Evolutionary conservation across 1,139 yeast genomes (phyloP).

Genomic region (Saccharomyces hybrid): DNA sequence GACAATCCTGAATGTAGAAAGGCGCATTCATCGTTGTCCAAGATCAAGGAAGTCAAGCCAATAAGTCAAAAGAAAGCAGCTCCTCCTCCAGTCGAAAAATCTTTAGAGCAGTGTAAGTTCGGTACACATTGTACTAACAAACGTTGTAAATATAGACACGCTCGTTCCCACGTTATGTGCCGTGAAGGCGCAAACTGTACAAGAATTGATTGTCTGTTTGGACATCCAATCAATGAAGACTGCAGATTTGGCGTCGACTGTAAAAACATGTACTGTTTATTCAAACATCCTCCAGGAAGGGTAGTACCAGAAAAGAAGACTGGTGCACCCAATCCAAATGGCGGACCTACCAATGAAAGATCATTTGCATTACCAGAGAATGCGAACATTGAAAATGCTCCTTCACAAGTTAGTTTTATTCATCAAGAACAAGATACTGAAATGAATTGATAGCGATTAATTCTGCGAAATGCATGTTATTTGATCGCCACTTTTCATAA

Average conservation of each 20-base stretch:
- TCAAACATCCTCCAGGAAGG: conserved; percentile 74
- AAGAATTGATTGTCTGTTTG: conserved; percentile 72
- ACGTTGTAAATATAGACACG: conserved; percentile 79
- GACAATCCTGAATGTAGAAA: conserved; percentile 51
- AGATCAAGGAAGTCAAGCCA: conserved; percentile 32
- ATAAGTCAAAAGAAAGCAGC: conserved; percentile 14
- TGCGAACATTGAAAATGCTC: conserved; percentile 55
- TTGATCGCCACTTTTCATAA: background rate
- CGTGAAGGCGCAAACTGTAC: conserved; percentile 75
- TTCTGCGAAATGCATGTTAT: background rate
- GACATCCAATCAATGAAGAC: conserved; percentile 70
- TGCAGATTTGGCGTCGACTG: conserved; percentile 78
- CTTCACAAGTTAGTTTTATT: conserved; percentile 35
- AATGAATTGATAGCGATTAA: conserved; percentile 15
- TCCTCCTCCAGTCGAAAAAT: conserved; percentile 37
- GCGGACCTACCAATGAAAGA: conserved; percentile 40
- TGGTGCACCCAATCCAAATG: background rate
- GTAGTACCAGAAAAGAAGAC: conserved; percentile 22
- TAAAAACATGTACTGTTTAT: conserved; percentile 60
- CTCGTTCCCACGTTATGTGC: conserved; percentile 62
- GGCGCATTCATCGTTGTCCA: conserved; percentile 70
- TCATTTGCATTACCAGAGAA: conserved; percentile 75
- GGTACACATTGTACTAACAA: conserved; percentile 68
- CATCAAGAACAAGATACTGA: conserved; percentile 26
- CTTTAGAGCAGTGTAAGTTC: conserved; percentile 75